A percentile compares a stretch with the other conserved stretches of the same genome.
Conservation (phyloP, 2,329 filamentous ascomycete species). For the Paracamarosporium sp. region DNA sequence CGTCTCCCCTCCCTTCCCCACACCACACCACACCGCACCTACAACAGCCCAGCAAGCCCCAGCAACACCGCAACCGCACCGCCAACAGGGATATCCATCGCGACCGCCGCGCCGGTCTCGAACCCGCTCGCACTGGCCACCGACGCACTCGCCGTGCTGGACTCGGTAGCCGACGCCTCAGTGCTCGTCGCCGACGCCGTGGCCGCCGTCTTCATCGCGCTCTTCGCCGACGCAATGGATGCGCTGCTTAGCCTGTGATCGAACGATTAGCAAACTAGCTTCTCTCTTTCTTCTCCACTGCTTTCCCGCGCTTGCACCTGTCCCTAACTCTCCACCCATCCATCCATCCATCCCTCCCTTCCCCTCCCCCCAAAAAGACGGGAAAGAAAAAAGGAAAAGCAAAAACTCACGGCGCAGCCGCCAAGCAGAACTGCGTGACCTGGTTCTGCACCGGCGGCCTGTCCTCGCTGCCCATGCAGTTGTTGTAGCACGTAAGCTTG, state of each 20-base stretch:
- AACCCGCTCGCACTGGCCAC: neutral
- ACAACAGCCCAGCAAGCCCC: slow-evolving; percentile 24
- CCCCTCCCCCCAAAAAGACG: too few species aligned
- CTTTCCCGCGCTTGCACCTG: too few species aligned
- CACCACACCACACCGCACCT: neutral
- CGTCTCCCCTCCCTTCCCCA: neutral
- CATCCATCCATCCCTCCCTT: too few species aligned
- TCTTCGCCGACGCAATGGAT: neutral
- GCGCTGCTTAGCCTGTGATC: neutral
- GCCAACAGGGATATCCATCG: slow-evolving; percentile 18
- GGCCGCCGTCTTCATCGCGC: neutral
- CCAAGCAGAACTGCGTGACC: slow-evolving; percentile 49
- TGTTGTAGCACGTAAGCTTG: slow-evolving; percentile 67
- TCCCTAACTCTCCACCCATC: too few species aligned
- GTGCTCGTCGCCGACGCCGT: neutral
- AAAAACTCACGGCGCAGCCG: slow-evolving; percentile 48
- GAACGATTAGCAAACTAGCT: neutral
- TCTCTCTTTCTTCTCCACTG: neutral
- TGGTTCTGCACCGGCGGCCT: slow-evolving; percentile 40
- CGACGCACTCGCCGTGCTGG: neutral
- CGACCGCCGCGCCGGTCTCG: slow-evolving; percentile 19
- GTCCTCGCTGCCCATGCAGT: slow-evolving; percentile 62
- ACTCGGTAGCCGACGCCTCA: slow-evolving; percentile 2
- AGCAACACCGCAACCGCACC: slow-evolving; percentile 24
- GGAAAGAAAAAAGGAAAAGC: neutral